Evolutionary conservation across 192 early-diverging fungal genomes (phyloP), one percentile per base, ranked within the genome.

Genomic region (Gaertneriomyces sp.): DNA sequence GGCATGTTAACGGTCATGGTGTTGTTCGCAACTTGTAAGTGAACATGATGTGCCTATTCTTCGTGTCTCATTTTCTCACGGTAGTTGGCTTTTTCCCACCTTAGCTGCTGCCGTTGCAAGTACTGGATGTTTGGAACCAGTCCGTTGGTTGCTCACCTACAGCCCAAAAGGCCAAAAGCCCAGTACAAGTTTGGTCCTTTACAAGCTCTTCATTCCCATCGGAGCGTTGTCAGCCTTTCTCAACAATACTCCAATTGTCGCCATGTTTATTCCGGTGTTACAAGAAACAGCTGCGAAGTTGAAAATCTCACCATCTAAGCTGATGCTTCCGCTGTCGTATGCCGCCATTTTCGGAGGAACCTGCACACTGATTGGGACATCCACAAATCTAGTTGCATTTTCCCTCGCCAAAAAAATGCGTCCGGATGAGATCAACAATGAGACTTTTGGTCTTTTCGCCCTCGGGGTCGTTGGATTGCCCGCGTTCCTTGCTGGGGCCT

Each of bases 361-460:
- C 42, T 50, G 11, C 43, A 50, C 59, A 4, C 25, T 60, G 44
- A 60, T 60, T 45, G 59, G 59, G 12, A 60, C 59, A 16, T 16
- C 14, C 12, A 60, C 59, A n/a, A 60, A 63, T 51, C 50, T 63
- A 10, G 16, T 63, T 1, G 61, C 47, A 11, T 59, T 46, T 39
- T 56, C 49, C 51, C 51, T 63, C 25, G 61, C 61, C 11, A 19
- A 56, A 11, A 57, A 55, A 14, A n/a, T 16, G 11, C 47, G 47
- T 11, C 61, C 61, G 49, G 61, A 63, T 8, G 53, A 63, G 61
- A 59, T 63, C 50, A 63, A 63, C n/a, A 39, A 55, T 25, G 47
- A 49, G 14, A 49, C 47, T 2, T 63, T 63, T 55, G 61, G 61
- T 55, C 61, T 25, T 8, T 63, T 63, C 47, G 39, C 52, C 50